Evolutionary conservation across 2,329 filamentous ascomycete species (phyloP), one percentile per base, ranked within the genome.

Genomic region (Claviceps capensis): DNA sequence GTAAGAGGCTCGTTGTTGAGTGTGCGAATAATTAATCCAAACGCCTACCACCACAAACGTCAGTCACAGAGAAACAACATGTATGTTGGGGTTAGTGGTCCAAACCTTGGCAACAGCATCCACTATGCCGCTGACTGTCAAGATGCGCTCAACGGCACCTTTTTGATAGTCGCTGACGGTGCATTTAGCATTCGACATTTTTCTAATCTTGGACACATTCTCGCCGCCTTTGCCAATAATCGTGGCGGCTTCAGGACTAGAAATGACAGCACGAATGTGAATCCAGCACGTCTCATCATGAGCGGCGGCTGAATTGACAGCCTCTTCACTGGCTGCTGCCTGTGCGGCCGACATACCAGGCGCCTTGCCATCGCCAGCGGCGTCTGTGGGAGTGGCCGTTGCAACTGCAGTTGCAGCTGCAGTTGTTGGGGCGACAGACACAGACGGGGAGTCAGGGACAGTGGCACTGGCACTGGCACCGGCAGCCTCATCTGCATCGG

Each of bases 211-310:
- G 60, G 90, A 95, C 47, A 98, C 93, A 65, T 98, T 98, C 75
- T 98, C 93, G 66, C 93, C 93, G 57, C 90, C 91, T 73, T 98
- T 98, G 65, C 93, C 93, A 69, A 98, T 98, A 59, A 96, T 88
- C 48, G 93, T 98, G 41, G 93, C 93, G 59, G 93, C 93, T 70
- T 98, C 93, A 46, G 89, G 88, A 69, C 91, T 98, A 50, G 91
- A 95, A 62, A 98, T 98, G 62, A 96, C 90, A 52, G 93, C 88
- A 60, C 93, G 86, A 61, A 98, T 87, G 67, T 98, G 93, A 60
- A 98, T 90, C 91, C 93, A 98, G 47, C 84, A 84, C 47, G 86
- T 89, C 74, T 98, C 93, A 64, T 98, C 93, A 61, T 93, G 84
- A 47, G 82, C 70, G 47, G 72, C 72, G 64, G 73, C 76, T 56